Evolutionary conservation across 1,284 basidiomycete genomes (phyloP), one percentile per base, ranked within the genome.

Genomic region (Tilletia indica): DNA sequence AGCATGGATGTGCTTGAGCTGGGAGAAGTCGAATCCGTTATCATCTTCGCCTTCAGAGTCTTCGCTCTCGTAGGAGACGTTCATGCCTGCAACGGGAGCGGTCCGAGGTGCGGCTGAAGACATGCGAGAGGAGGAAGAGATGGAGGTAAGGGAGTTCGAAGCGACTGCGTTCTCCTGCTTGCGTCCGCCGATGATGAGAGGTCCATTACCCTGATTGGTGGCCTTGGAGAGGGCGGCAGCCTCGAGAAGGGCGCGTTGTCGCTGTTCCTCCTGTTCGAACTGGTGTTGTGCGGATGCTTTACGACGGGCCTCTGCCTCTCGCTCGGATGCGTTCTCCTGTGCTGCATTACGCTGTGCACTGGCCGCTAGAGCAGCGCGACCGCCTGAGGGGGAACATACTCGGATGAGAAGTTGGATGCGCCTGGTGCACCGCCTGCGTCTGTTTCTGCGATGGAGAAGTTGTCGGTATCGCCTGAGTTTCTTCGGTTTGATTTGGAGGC

Each of bases 11-110:
- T 42, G 64, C 21, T 42, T 45, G n/a, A 67, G 64, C 19, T 48
- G 64, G 64, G 39, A 67, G 16, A 42, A n/a, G 38, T 73, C 83
- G 5, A 86, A 86, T 69, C 88, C 87, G 42, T 85, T 83, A 72
- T 89, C 88, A 68, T 66, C 86, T 68, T 90, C 90, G 21, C 87
- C 88, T 66, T 89, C 89, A 2, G 85, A 86, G 42, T 89, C 89
- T 0, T 86, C 88, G 87, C 39, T 45, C 64, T 45, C 38, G 39
- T 67, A 42, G 1, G n/a, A 21, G 39, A 42, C 64, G 39, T 67
- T 48, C 36, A 42, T 42, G 45, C 39, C 64, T n/a, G 38, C 64
- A 1, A 67, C 64, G 45, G 36, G 11, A 6, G 64, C 64, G 34
- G 64, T 68, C 2, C 67, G 66, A 75, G 72, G 75, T 73, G 11